phyloP scores from a whole-genome alignment of 2,329 filamentous ascomycete species.

The Microsporum audouinii region DNA sequence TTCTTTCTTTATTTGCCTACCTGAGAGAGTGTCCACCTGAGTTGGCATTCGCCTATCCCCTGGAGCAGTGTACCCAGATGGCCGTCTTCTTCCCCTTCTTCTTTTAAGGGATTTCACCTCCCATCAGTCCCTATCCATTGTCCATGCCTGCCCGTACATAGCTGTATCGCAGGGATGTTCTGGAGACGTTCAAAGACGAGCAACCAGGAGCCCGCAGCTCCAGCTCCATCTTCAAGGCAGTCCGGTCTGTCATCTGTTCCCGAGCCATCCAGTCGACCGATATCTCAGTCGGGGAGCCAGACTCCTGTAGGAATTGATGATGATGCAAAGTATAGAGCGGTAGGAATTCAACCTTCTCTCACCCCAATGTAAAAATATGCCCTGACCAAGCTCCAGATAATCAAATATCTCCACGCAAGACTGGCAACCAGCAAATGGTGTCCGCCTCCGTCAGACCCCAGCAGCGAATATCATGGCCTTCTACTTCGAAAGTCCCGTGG shows the following conservation, averaged over 20 bases:
- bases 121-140: background rate
- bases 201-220: constrained; percentile 3
- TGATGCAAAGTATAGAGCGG: constrained; percentile 19
- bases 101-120: background rate
- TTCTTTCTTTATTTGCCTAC: too few relatives aligned
- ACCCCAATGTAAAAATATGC: background rate
- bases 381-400: constrained; percentile 17
- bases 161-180: constrained; percentile 13
- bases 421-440: constrained; percentile 21
- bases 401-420: constrained; percentile 21
- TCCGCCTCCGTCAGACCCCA: constrained; percentile 11
- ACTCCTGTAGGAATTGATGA: constrained; percentile 18
- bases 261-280: constrained; percentile 8
- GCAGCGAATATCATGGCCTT: constrained; percentile 23
- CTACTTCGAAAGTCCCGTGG: constrained; percentile 32
- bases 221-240: constrained; percentile 13
- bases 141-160: background rate
- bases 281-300: constrained; percentile 10
- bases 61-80: background rate
- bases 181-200: constrained; percentile 9
- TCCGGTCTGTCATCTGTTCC: constrained; percentile 9
- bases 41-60: too few relatives aligned
- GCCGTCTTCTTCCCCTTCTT: background rate
- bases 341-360: constrained; percentile 7
- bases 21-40: too few relatives aligned